Base-by-base conservation (phyloP, 306 rosid species). In the Sindora glabra region DNA sequence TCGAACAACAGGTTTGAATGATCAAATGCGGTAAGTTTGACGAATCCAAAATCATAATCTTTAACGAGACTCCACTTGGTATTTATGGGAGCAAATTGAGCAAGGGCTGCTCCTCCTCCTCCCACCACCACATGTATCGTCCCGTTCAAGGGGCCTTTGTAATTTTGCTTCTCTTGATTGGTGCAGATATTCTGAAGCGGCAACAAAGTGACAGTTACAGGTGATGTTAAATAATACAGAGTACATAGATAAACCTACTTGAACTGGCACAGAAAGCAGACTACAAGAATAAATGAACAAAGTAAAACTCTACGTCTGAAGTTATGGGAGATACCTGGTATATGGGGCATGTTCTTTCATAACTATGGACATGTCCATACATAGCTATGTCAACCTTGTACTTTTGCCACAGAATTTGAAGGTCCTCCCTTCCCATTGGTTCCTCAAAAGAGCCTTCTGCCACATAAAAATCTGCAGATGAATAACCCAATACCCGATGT, bases 391-490 rank as follows among this genome's bases (percentile, higher is more conserved):
- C 98, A 13, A 92, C 98, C 79, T 86, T 88, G 42, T 88, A 86
- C 72, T 88, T 88, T 73, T 92, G 98, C 98, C 98, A 92, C n/a
- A 88, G 83, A 47, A 8, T 65, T 71, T 92, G 98, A 74, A 92
- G 98, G 73, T 87, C 89, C 50, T 88, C 96, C 69, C 96, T 77
- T 30, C 98, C 98, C 98, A 92, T 92, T 70, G 98, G 98, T 70
- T 92, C 98, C 67, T 79, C 95, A 60, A 89, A 88, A 3, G 96
- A 88, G 49, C 96, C 98, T 72, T 92, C 95, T 22, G 72, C 85
- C 2, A 54, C 98, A 55, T 88, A 92, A 81, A 75, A 85, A 29
- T 39, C 73, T 0, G 70, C 82, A 46, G 98, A 77, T 58, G 96
- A 92, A 74, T 92, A 92, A 42, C 98, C 98, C 22, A 92, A 77